These are phyloP conservation scores for Yarrowia sp. DNA, from an alignment of 805 yeast species.

Conservation along the genomic window DNA sequence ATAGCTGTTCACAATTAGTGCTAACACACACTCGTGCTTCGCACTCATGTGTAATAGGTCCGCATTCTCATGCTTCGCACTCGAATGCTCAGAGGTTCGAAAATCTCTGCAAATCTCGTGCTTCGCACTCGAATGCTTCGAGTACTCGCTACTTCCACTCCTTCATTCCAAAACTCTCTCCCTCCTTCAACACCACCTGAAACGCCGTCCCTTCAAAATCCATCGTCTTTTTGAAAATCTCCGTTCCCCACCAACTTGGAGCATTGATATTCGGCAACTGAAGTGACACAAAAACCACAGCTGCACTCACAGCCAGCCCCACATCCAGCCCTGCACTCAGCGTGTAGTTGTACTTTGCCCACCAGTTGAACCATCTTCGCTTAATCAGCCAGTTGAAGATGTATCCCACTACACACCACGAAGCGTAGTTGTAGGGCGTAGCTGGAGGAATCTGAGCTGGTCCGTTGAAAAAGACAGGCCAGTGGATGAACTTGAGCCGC, in stretches of 20 bases:
- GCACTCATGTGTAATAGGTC: too few species aligned
- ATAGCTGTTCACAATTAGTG: too few species aligned
- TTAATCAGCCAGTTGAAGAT: conserved; percentile 65
- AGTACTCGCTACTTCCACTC: neutral
- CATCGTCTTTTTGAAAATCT: conserved; percentile 25
- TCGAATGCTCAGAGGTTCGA: too few species aligned
- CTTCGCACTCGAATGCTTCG: conserved; percentile 1
- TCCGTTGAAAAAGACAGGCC: conserved; percentile 70
- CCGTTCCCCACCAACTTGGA: conserved; percentile 73
- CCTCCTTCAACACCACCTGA: conserved; percentile 15
- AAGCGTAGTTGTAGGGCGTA: conserved; percentile 69
- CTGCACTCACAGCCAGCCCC: conserved; percentile 69
- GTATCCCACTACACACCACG: conserved; percentile 63
- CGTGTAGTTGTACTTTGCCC: conserved; percentile 77
- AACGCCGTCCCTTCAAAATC: conserved; percentile 8
- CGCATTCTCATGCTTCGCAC: too few species aligned
- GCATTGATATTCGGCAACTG: conserved; percentile 53
- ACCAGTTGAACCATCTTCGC: conserved; percentile 66
- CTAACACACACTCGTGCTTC: too few species aligned
- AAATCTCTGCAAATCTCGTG: too few species aligned
- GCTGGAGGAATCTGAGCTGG: conserved; percentile 76
- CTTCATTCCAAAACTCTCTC: conserved; percentile 30
- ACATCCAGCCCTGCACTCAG: conserved; percentile 70
- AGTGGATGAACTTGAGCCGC: conserved; percentile 59
- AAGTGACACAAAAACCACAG: conserved; percentile 62